phyloP scores from a whole-genome alignment of 2,329 filamentous ascomycete species.

The Falciphora oryzae region DNA sequence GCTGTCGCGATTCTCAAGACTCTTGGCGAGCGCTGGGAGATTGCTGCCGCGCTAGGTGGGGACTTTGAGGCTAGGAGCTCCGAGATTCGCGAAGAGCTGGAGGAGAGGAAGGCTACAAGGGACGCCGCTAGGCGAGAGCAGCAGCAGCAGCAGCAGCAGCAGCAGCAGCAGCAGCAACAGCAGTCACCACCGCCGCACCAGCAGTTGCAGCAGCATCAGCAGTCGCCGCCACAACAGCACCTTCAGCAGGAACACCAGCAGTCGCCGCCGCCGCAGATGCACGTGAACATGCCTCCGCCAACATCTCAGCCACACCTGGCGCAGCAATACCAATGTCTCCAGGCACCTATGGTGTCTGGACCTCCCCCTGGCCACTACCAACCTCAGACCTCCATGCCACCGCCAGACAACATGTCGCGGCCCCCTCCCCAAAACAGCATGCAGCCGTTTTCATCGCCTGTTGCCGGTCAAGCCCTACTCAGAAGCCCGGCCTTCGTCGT shows the following conservation, averaged over 20 bases:
- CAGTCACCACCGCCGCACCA: slow-evolving; percentile 24
- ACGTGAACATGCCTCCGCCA: not conserved
- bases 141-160: slow-evolving; percentile 19
- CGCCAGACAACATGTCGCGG: not conserved
- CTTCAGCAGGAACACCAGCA: slow-evolving; percentile 11
- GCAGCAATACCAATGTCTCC: slow-evolving; percentile 4
- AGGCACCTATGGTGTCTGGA: not conserved
- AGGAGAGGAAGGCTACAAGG: slow-evolving; percentile 30
- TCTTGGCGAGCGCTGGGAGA: slow-evolving; percentile 56
- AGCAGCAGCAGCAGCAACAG: slow-evolving; percentile 25
- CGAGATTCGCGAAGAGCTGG: slow-evolving; percentile 38
- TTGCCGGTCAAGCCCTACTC: slow-evolving; percentile 2
- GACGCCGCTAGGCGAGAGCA: slow-evolving; percentile 14
- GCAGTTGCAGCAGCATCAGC: slow-evolving; percentile 26
- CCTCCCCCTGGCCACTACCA: not conserved
- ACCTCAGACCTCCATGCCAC: not conserved
- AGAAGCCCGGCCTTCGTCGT: not conserved
- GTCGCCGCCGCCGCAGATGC: slow-evolving; percentile 2
- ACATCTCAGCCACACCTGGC: not conserved
- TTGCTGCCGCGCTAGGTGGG: slow-evolving; percentile 46
- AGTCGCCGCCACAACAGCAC: slow-evolving; percentile 25
- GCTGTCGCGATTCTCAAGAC: slow-evolving; percentile 47
- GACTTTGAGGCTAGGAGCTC: slow-evolving; percentile 47
- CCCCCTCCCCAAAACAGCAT: not conserved
- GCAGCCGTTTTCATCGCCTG: not conserved